Base-by-base conservation (phyloP, 257 asterid genomes). In the Lycium ferocissimum region DNA sequence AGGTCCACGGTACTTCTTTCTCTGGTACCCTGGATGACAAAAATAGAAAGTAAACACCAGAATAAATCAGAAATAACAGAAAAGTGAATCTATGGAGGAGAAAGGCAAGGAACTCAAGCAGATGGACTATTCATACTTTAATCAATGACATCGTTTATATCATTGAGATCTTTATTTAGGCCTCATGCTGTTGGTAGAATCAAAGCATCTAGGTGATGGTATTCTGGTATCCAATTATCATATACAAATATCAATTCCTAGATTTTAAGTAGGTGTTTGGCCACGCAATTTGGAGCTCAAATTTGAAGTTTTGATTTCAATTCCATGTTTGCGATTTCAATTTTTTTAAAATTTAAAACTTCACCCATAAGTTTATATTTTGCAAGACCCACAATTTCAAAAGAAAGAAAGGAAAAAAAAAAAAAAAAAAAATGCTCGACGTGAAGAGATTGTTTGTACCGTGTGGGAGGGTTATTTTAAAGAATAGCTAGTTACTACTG, bases 131-230 rank as follows among this genome's bases (percentile, higher is more conserved):
- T 49, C 81, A 75, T 56, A 49, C 81, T 75, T 49, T 75, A 75
- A 72, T 73, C 81, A 13, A 51, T 12, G 43, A 22, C 18, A 75
- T 75, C 61, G 47, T 47, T 75, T 49, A 49, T 13, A 49, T 73
- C 40, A 45, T 45, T 13, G 37, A 73, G 6, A 47, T 73, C 57
- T 73, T 73, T 73, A 45, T 12, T 75, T 51, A 75, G 20, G 20
- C 43, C 43, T n/a, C 61, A 49, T 75, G n/a, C 40, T 47, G 43
- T 2, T 47, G 40, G 80, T 11, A 73, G 18, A 73, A 20, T n/a
- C 40, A 73, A 73, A 73, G 40, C 80, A 73, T 73, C 40, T 72
- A 47, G 80, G 80, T 45, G 80, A 73, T 73, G n/a, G 38, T 45
- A 73, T 73, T 47, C 61, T 20, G 43, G 38, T 11, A 75, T 13